These are phyloP conservation scores for Hypoxylon sp. DNA, from an alignment of 2,329 filamentous ascomycete species.

Conservation along the genomic window DNA sequence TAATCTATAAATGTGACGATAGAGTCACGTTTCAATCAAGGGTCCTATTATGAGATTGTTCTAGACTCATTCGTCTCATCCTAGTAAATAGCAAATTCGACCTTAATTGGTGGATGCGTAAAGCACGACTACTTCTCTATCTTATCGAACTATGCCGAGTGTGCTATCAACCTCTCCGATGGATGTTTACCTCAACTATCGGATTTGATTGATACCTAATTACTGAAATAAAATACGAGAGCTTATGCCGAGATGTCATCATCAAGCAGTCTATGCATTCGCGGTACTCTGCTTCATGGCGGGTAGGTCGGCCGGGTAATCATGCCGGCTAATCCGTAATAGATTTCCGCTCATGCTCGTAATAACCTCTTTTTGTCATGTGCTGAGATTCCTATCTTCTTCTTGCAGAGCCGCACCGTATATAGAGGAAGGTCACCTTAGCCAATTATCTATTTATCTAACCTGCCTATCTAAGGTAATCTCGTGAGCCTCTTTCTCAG, in stretches of 20 bases:
- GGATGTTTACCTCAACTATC: background rate
- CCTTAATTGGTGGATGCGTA: background rate
- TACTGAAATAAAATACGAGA: background rate
- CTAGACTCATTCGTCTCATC: background rate
- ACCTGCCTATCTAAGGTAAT: conserved; percentile 39
- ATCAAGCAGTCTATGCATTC: conserved; percentile 11
- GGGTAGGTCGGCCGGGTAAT: conserved; percentile 34
- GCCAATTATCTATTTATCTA: conserved; percentile 25
- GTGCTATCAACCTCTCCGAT: background rate
- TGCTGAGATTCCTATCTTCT: conserved; percentile 16
- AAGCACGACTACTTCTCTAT: background rate
- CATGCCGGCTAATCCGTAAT: conserved; percentile 34
- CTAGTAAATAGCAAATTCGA: background rate
- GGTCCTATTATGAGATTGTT: background rate
- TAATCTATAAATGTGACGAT: background rate
- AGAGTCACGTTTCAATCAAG: background rate
- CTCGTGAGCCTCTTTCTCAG: conserved; percentile 22
- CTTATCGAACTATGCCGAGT: conserved; percentile 3
- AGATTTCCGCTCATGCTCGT: conserved; percentile 1
- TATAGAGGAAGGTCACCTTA: conserved; percentile 16
- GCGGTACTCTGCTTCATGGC: conserved; percentile 1
- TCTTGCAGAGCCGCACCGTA: conserved; percentile 22
- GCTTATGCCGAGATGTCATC: conserved; percentile 24
- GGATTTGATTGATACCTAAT: background rate
- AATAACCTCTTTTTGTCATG: conserved; percentile 25